Conservation (phyloP, 768 basidiomycete species). For the Lentinula boryana region DNA sequence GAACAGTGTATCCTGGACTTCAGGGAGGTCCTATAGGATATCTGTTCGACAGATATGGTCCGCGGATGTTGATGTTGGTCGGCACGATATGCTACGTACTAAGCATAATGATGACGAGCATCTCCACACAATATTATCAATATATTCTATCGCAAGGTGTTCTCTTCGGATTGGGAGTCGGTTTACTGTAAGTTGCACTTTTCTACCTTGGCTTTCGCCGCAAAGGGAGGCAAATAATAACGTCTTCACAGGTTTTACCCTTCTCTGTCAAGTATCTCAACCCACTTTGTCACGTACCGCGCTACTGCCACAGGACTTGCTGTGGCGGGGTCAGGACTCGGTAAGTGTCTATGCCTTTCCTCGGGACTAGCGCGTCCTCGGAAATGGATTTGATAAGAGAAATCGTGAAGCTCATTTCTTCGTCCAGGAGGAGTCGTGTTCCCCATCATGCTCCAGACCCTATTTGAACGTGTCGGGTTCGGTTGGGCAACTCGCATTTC, state of each 20-base stretch:
- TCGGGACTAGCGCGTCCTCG: neutral
- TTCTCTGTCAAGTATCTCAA: constrained; percentile 58
- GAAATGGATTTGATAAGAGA: neutral
- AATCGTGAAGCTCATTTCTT: neutral
- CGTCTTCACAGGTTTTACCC: constrained; percentile 57
- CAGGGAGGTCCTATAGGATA: constrained; percentile 61
- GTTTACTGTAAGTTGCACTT: constrained; percentile 45
- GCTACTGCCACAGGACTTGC: constrained; percentile 71
- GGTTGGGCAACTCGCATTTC: constrained; percentile 58
- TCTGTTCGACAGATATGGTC: constrained; percentile 56
- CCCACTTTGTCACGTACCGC: constrained; percentile 57
- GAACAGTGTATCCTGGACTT: neutral
- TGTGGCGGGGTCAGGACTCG: constrained; percentile 62
- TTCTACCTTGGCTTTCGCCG: neutral
- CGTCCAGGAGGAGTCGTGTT: constrained; percentile 60
- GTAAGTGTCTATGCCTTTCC: constrained; percentile 23
- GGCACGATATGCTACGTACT: constrained; percentile 44
- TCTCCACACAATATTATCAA: constrained; percentile 52
- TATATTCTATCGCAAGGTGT: constrained; percentile 60
- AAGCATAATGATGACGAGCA: constrained; percentile 55
- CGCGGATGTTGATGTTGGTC: constrained; percentile 41
- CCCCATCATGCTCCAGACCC: constrained; percentile 54
- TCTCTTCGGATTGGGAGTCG: constrained; percentile 60
- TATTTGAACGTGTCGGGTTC: constrained; percentile 53
- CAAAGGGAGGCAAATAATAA: neutral